Percentiles rank a stretch among this genome's conserved stretches.
Evolutionary conservation across 1,139 yeast genomes (phyloP).

Genomic region (Sugiyamaella castrensis): DNA sequence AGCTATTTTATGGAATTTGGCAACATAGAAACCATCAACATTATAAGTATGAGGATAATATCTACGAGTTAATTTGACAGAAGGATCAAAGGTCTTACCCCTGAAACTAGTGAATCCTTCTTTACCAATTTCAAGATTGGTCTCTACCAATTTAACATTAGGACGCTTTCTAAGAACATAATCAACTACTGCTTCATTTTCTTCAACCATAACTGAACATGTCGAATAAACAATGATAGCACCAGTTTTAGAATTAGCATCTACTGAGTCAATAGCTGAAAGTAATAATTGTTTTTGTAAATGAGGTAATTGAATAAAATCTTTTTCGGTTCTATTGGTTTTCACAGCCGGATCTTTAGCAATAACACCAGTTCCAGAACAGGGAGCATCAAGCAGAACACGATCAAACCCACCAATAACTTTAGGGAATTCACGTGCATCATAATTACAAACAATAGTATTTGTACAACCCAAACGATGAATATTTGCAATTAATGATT

Average conservation of each 20-base stretch:
- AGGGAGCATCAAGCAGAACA: conserved; percentile 94
- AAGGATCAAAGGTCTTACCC: conserved; percentile 85
- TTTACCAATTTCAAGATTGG: conserved; percentile 92
- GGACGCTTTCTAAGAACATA: conserved; percentile 96
- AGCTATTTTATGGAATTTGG: conserved; percentile 89
- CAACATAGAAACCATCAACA: conserved; percentile 97
- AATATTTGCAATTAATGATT: conserved; percentile 93
- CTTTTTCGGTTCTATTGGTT: conserved; percentile 91
- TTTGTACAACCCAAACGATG: conserved; percentile 96
- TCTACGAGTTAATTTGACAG: conserved; percentile 78
- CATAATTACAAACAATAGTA: conserved; percentile 95
- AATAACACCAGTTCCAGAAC: conserved; percentile 99
- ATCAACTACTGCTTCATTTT: conserved; percentile 98
- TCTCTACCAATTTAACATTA: conserved; percentile 88
- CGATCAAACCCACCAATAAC: conserved; percentile 98
- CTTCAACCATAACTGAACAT: conserved; percentile 97
- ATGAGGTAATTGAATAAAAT: conserved; percentile 94
- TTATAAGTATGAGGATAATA: conserved; percentile 98
- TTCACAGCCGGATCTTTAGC: conserved; percentile 96
- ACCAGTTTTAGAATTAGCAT: conserved; percentile 86
- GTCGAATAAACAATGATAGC: conserved; percentile 96
- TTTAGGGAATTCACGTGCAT: conserved; percentile 97
- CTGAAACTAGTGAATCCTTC: conserved; percentile 92
- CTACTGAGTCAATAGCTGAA: conserved; percentile 96
- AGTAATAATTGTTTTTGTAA: conserved; percentile 89